A percentile compares a stretch with the other conserved stretches of the same genome.
Conservation (phyloP, 164 flowering plant species). For the Buxus sempervirens region DNA sequence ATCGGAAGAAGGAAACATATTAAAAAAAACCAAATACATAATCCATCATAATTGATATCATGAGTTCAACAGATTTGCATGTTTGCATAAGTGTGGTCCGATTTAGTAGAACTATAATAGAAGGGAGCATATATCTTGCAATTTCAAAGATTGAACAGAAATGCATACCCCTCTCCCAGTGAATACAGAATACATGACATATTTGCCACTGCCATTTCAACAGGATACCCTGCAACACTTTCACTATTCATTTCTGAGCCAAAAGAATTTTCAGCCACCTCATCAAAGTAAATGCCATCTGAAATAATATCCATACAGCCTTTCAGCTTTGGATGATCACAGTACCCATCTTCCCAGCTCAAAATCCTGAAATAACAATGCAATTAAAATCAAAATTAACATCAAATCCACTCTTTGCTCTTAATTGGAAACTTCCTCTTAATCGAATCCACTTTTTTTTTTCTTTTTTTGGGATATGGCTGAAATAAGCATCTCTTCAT, state of each 20-base stretch:
- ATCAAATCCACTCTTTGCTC: neutral
- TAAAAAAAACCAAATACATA: neutral
- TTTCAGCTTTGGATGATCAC: constrained; percentile 31
- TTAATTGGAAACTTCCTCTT: neutral
- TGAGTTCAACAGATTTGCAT: neutral
- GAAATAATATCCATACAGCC: constrained; percentile 15
- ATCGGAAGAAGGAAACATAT: neutral
- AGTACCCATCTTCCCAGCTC: constrained; percentile 77
- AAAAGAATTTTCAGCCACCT: constrained; percentile 13
- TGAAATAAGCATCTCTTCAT: too few species aligned
- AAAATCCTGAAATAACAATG: constrained; percentile 44
- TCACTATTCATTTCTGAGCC: constrained; percentile 21
- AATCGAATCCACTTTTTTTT: too few species aligned
- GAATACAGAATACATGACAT: constrained; percentile 54
- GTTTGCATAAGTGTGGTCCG: neutral
- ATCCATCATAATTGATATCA: neutral
- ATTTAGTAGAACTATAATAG: neutral
- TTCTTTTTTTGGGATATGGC: too few species aligned
- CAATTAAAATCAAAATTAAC: neutral
- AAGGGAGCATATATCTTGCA: neutral
- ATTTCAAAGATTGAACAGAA: constrained; percentile 6
- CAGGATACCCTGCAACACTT: constrained; percentile 26
- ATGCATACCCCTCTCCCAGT: constrained; percentile 72
- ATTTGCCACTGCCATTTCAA: constrained; percentile 47
- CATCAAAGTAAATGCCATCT: constrained; percentile 18